Conservation (phyloP, 2,329 filamentous ascomycete species). For the Colletotrichum theobromicola region DNA sequence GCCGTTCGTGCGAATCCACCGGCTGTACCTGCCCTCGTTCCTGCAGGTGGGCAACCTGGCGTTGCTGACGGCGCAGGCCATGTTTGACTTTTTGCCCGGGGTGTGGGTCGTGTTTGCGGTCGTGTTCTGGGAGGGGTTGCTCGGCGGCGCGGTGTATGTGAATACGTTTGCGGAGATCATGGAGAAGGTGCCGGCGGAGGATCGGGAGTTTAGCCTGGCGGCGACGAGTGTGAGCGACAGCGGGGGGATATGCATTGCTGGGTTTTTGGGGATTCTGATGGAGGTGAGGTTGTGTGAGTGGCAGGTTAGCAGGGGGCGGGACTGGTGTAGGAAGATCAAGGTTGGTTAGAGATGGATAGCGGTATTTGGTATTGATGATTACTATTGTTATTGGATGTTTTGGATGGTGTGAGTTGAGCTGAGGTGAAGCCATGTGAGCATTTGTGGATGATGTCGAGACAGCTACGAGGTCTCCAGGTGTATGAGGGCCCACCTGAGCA, state of each 20-base stretch:
- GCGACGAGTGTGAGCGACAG: conserved; percentile 94
- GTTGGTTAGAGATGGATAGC: conserved; percentile 30
- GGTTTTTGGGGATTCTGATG: conserved; percentile 81
- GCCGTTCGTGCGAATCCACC: conserved; percentile 81
- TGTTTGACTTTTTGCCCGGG: conserved; percentile 81
- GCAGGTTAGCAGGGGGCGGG: conserved; percentile 81
- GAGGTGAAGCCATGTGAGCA: background rate
- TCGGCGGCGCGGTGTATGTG: conserved; percentile 93
- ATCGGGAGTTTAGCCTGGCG: conserved; percentile 89
- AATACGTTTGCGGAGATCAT: conserved; percentile 96
- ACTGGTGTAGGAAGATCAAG: conserved; percentile 70
- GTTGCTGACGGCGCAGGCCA: conserved; percentile 75
- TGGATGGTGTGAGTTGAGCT: rapidly evolving
- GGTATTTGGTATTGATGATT: background rate
- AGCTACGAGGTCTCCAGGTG: too few species aligned
- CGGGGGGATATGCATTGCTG: conserved; percentile 86
- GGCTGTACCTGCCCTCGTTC: conserved; percentile 81
- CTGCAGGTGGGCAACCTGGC: conserved; percentile 82
- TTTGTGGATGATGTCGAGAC: too few species aligned
- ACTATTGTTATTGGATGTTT: background rate
- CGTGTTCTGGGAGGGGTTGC: conserved; percentile 91
- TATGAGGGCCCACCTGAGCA: too few species aligned
- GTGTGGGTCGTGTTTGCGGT: conserved; percentile 87
- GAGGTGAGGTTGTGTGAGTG: conserved; percentile 84
- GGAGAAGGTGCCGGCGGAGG: conserved; percentile 76